A percentile compares a stretch with the other conserved stretches of the same genome.
phyloP scores from a whole-genome alignment of 192 early-diverging fungal genomes.

The Dissophora globulifera region DNA sequence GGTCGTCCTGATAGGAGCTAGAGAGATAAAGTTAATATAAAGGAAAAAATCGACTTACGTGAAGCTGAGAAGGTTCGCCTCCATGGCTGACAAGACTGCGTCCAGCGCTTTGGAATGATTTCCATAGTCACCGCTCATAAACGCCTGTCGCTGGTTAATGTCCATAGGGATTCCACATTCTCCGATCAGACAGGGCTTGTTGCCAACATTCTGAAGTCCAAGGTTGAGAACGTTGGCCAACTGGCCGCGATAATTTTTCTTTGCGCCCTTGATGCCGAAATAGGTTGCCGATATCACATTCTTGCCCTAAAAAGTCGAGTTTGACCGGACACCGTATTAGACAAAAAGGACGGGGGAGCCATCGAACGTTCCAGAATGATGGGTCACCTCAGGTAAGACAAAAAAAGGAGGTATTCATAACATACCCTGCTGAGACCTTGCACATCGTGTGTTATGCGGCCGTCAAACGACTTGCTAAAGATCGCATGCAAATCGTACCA shows the following conservation, averaged over 20 bases:
- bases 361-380: no score
- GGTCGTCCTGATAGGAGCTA: not conserved
- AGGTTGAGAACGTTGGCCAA: slow-evolving; percentile 70
- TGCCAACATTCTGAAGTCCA: slow-evolving; percentile 70
- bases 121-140: slow-evolving; percentile 75
- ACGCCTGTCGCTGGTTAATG: slow-evolving; percentile 78
- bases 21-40: not conserved
- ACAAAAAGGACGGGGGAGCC: no score
- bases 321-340: no score
- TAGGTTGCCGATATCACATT: slow-evolving; percentile 81
- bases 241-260: slow-evolving; percentile 79
- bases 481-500: slow-evolving; percentile 88
- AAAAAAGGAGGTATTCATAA: not conserved
- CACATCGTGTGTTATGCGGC: slow-evolving; percentile 83
- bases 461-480: slow-evolving; percentile 77
- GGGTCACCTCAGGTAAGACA: no score
- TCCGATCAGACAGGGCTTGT: slow-evolving; percentile 75
- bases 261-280: slow-evolving; percentile 81
- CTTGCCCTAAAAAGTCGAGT: slow-evolving; percentile 63
- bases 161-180: slow-evolving; percentile 92
- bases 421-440: slow-evolving; percentile 75
- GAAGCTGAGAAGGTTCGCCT: slow-evolving; percentile 80
- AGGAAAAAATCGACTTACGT: slow-evolving; percentile 56
- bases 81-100: slow-evolving; percentile 78
- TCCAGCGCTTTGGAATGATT: slow-evolving; percentile 82